These are phyloP conservation scores for Mesembryanthemum crystallinum DNA, from an alignment of 148 eudicot genomes.

Conservation along the genomic window DNA sequence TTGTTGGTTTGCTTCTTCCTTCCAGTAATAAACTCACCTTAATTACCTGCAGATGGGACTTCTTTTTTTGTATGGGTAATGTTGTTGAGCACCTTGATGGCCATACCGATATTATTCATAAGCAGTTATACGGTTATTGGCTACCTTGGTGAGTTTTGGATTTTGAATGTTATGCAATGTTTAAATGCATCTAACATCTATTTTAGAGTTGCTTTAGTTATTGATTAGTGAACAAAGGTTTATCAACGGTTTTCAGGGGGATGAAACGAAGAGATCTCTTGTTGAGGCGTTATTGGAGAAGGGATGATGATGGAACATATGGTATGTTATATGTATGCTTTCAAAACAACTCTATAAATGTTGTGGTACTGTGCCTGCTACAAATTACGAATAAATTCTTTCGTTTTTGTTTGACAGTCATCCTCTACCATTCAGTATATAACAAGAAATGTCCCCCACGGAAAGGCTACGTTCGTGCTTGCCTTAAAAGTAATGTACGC, in stretches of 20 bases:
- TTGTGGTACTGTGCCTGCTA: neutral
- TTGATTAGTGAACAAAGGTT: neutral
- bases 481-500: constrained; percentile 73
- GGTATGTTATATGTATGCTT: constrained; percentile 37
- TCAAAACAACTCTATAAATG: neutral
- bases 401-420: constrained; percentile 43
- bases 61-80: constrained; percentile 52
- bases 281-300: constrained; percentile 71
- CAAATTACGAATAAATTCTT: neutral
- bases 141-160: constrained; percentile 49
- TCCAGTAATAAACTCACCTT: neutral
- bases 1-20: too few species aligned
- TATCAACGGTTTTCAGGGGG: constrained; percentile 41
- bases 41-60: constrained; percentile 63
- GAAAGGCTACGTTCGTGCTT: constrained; percentile 58
- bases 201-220: neutral
- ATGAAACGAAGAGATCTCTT: constrained; percentile 64
- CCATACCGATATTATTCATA: constrained; percentile 70
- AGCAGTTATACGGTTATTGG: constrained; percentile 52
- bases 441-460: constrained; percentile 62
- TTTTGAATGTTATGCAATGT: too few species aligned
- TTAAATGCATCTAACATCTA: neutral
- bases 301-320: constrained; percentile 77
- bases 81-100: constrained; percentile 74
- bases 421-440: constrained; percentile 65